These are phyloP conservation scores for Limnomonas spitsbergensis DNA, from an alignment of 139 green algal genomes.

Conservation along the genomic window DNA sequence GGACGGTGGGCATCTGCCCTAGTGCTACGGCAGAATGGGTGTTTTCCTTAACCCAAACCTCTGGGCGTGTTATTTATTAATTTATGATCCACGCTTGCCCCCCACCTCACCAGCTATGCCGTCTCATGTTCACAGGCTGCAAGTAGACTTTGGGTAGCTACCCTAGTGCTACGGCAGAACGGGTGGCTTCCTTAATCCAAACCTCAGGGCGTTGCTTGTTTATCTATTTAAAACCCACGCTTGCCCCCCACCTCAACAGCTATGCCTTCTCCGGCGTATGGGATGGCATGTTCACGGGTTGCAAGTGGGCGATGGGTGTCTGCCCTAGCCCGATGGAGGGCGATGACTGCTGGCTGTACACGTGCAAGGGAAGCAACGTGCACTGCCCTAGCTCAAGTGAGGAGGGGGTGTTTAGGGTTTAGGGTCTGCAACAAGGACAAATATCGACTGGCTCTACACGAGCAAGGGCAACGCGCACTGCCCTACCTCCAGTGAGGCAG, in stretches of 20 bases:
- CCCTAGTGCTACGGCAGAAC: neutral
- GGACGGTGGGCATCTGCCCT: neutral
- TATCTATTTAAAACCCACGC: neutral
- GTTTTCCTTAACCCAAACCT: neutral
- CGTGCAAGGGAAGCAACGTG: slow-evolving; percentile 28
- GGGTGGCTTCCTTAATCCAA: neutral
- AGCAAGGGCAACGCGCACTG: too few species aligned
- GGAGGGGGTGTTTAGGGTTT: too few species aligned
- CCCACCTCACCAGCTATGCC: neutral
- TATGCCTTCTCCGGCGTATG: slow-evolving; percentile 61
- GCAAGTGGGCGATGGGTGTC: slow-evolving; percentile 38
- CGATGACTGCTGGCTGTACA: slow-evolving; percentile 56
- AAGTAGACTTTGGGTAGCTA: neutral
- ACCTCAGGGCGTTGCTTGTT: neutral
- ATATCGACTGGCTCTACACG: too few species aligned
- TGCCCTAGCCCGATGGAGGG: slow-evolving; percentile 51
- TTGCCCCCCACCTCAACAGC: neutral
- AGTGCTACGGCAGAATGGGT: neutral
- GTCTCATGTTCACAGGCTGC: neutral
- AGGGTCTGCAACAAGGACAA: too few species aligned
- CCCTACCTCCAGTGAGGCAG: neutral
- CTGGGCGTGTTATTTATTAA: neutral
- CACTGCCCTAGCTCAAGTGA: slow-evolving; percentile 2
- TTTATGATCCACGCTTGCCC: neutral
- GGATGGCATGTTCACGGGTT: slow-evolving; percentile 51